phyloP scores from a whole-genome alignment of 257 asterid genomes.

The Pogostemon cablin region DNA sequence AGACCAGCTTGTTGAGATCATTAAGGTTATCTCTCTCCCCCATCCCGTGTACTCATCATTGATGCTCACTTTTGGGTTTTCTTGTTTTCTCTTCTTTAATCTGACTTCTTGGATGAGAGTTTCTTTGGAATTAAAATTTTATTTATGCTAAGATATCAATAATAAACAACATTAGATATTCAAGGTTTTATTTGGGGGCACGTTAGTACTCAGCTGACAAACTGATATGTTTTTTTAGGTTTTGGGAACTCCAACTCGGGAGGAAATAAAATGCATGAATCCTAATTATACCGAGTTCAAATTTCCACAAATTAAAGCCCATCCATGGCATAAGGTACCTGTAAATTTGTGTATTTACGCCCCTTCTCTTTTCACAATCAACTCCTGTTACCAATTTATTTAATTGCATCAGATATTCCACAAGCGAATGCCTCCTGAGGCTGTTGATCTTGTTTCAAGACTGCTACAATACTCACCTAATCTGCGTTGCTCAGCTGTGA shows the following conservation, averaged over 20 bases:
- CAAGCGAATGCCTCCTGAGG: conserved; percentile 70
- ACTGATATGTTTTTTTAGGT: conserved; percentile 39
- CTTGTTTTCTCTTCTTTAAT: neutral
- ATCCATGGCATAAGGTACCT: conserved; percentile 71
- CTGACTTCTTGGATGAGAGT: neutral
- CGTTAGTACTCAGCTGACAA: conserved; percentile 18
- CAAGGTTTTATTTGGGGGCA: too few species aligned
- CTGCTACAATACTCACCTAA: conserved; percentile 76
- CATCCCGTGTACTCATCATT: neutral
- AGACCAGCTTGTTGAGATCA: conserved; percentile 92
- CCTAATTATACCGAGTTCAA: conserved; percentile 73
- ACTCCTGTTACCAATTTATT: neutral
- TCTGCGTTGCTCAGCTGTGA: conserved; percentile 69
- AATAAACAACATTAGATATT: too few species aligned
- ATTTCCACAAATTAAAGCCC: conserved; percentile 75
- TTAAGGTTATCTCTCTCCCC: conserved; percentile 58
- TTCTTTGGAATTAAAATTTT: neutral
- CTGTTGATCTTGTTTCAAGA: conserved; percentile 70
- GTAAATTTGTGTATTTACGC: neutral
- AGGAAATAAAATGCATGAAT: conserved; percentile 83
- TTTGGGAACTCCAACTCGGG: conserved; percentile 78
- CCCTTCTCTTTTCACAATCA: neutral
- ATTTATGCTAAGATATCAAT: neutral
- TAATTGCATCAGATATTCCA: conserved; percentile 51
- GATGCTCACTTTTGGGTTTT: neutral